Conservation (phyloP, 306 rosid species). For the Dalbergia cochinchinensis region DNA sequence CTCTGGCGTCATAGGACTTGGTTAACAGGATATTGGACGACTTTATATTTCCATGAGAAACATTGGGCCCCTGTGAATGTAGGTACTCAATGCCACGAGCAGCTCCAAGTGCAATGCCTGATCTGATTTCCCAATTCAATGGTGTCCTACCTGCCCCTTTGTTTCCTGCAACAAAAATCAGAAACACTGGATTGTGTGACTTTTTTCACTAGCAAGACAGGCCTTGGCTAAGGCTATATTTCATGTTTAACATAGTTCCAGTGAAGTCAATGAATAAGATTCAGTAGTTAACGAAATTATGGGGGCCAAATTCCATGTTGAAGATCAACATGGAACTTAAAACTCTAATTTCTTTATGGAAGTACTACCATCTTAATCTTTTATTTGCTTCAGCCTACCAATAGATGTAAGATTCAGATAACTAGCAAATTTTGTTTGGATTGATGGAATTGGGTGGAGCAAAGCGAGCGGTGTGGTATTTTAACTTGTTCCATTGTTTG, state of each 20-base stretch:
- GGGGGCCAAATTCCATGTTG: not conserved
- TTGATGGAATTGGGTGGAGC: too few species aligned
- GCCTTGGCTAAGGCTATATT: not conserved
- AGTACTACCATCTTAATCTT: not conserved
- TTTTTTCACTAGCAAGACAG: not conserved
- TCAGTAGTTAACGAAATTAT: not conserved
- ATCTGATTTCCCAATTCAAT: constrained; percentile 72
- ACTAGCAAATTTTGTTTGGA: not conserved
- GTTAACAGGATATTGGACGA: constrained; percentile 72
- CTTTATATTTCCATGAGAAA: constrained; percentile 79
- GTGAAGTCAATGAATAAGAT: not conserved
- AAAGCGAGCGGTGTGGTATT: too few species aligned
- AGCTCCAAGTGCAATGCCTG: constrained; percentile 72
- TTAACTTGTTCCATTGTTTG: too few species aligned
- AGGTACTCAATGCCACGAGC: constrained; percentile 73
- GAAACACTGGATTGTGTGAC: constrained; percentile 21
- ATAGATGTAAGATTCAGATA: constrained; percentile 20
- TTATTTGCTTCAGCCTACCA: constrained; percentile 9
- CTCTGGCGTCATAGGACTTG: constrained; percentile 66
- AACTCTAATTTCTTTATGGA: not conserved
- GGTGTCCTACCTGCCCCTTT: constrained; percentile 76
- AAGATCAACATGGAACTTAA: not conserved
- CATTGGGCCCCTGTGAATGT: constrained; percentile 66
- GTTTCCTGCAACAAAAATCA: constrained; percentile 57
- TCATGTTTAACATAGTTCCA: constrained; percentile 3